Evolutionary conservation across 2,329 filamentous ascomycete species (phyloP).

Genomic region (Aspergillus sp.): DNA sequence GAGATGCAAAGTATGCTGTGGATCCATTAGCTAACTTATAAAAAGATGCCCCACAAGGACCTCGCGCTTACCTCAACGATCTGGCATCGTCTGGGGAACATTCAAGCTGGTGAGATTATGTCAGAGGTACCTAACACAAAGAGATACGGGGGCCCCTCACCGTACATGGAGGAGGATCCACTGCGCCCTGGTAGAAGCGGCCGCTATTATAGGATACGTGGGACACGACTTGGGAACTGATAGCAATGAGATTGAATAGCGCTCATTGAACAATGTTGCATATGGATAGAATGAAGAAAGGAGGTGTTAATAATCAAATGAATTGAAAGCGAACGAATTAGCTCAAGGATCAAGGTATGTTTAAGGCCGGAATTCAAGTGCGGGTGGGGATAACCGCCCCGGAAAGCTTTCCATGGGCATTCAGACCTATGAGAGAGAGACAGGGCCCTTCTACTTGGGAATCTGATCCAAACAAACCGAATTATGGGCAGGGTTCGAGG

Average conservation of each 20-base stretch:
- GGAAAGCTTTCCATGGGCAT: neutral
- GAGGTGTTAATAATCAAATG: neutral
- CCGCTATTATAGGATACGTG: neutral
- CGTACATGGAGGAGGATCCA: neutral
- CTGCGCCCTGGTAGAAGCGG: neutral
- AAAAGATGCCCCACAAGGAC: neutral
- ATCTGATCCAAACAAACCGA: neutral
- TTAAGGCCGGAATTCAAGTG: slow-evolving; percentile 5
- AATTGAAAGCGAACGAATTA: neutral
- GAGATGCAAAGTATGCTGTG: neutral
- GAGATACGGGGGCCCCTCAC: neutral
- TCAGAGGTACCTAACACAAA: slow-evolving; percentile 6
- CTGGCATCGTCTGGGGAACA: neutral
- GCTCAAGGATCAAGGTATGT: neutral
- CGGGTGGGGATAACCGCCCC: slow-evolving; percentile 2
- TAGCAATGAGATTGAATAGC: neutral
- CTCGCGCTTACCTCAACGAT: neutral
- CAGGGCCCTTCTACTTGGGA: neutral
- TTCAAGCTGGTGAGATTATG: slow-evolving; percentile 5
- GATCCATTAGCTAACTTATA: neutral
- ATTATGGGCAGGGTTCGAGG: neutral
- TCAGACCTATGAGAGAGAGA: neutral
- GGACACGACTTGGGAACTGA: neutral
- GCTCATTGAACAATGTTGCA: neutral
- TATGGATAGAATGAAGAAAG: neutral